These are phyloP conservation scores for Calonectria pauciramosa DNA, from an alignment of 2,329 filamentous ascomycete genomes.

Conservation along the genomic window DNA sequence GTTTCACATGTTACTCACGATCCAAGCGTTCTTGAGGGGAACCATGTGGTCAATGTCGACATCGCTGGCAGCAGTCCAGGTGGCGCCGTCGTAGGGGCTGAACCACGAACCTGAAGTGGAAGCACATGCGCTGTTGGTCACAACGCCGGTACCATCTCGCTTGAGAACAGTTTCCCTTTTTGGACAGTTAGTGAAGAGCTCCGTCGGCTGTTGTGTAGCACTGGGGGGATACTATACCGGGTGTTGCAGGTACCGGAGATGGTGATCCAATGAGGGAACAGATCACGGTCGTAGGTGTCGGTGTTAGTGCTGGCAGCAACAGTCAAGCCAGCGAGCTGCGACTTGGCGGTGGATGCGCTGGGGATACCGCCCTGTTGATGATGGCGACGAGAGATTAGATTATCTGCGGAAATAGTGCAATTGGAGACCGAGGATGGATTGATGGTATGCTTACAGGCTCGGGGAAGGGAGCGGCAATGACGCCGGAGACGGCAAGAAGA, in stretches of 20 bases:
- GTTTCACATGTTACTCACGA: constrained; percentile 58
- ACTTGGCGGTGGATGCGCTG: constrained; percentile 66
- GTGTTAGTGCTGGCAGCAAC: constrained; percentile 69
- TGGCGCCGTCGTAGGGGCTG: constrained; percentile 80
- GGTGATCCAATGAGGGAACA: constrained; percentile 81
- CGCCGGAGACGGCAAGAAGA: constrained; percentile 44
- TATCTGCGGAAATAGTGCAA: too few relatives aligned
- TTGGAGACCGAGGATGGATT: neutral
- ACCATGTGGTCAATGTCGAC: constrained; percentile 90
- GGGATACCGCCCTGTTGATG: constrained; percentile 70
- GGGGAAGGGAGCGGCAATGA: constrained; percentile 47
- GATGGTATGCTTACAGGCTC: constrained; percentile 41
- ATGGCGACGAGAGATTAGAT: constrained; percentile 7
- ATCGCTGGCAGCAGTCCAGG: constrained; percentile 77
- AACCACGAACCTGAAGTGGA: constrained; percentile 77
- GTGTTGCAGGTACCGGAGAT: constrained; percentile 78
- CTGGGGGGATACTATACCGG: constrained; percentile 52
- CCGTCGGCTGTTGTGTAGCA: neutral
- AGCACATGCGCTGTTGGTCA: constrained; percentile 70
- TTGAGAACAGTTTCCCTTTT: constrained; percentile 76
- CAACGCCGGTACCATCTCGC: constrained; percentile 78
- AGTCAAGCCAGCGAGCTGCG: constrained; percentile 69
- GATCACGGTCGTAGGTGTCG: constrained; percentile 72
- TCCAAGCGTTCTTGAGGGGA: constrained; percentile 85
- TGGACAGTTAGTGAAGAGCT: constrained; percentile 23